Evolutionary conservation across 345 rosid genomes (phyloP), one percentile per base, ranked within the genome.

Genomic region (Raphanus sativus): DNA sequence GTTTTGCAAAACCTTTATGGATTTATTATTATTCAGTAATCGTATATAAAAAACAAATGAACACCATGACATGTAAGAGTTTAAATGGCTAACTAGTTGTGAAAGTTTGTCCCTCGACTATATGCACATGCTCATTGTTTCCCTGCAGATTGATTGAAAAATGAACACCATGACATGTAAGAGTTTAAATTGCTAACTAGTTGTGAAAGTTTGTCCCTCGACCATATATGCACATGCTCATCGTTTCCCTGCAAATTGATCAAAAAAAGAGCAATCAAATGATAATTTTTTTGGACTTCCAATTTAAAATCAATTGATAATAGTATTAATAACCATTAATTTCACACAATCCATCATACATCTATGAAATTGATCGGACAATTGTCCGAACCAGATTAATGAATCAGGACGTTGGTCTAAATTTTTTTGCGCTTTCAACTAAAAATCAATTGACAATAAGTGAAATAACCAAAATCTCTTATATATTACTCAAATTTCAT

Each of bases 21-120:
- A 45, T 45, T 45, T 45, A 4, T 13, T 45, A 45, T 45, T 13
- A 45, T 45, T 11, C 4, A 45, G 16, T 45, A 45, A 45, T 13
- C 16, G 15, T 45, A 45, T 45, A 45, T 45, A 45, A 12, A 38
- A 38, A 45, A 5, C 54, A 45, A 54, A 63, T 1, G 45, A 55
- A 52, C 36, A 1, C n/a, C 70, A 68, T 30, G 7, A 12, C 52
- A 71, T 9, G 55, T 64, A 4, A 7, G 11, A 38, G 8, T 4
- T n/a, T 17, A 12, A 60, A 45, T 52, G 60, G 29, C 68, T 86
- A 72, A 88, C 95, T 96, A 8, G 88, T 91, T 6, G 98, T 90
- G 81, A 92, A 94, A 3, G 95, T 90, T 82, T 92, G 92, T 33
- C 95, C 93, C 80, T 87, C 98, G 34, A 84, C 91, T 96, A 94